Conservation (phyloP, 352 stramenopile genomes). For the Pythium sp. region DNA sequence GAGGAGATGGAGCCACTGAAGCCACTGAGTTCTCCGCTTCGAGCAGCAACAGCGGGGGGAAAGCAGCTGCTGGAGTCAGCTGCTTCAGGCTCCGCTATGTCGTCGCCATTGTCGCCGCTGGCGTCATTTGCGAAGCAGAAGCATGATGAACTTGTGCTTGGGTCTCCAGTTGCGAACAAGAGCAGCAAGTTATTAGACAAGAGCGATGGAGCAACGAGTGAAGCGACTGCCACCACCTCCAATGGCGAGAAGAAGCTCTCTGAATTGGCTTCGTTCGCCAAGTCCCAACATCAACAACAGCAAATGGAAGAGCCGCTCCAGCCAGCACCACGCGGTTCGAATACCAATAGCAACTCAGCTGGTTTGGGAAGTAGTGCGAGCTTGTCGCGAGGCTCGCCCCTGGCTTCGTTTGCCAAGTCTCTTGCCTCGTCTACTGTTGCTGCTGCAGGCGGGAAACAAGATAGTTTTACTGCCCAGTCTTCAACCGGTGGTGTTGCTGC, state of each 20-base stretch:
- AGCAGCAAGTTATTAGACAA: neutral
- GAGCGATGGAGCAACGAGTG: neutral
- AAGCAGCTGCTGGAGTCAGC: neutral
- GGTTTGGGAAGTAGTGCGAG: neutral
- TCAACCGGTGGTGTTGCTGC: neutral
- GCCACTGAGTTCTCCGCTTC: neutral
- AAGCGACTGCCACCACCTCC: neutral
- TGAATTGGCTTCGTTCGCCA: conserved; percentile 13
- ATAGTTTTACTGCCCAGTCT: neutral
- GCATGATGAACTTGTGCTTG: neutral
- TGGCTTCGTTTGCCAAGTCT: conserved; percentile 11
- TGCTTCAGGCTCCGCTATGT: neutral
- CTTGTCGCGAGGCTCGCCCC: neutral
- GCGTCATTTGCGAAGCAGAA: conserved; percentile 8
- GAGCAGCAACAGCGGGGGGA: neutral
- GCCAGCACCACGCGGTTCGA: neutral
- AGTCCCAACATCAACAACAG: conserved; percentile 1
- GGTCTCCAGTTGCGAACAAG: conserved; percentile 5
- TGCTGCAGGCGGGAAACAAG: neutral
- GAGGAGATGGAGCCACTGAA: conserved; percentile 10
- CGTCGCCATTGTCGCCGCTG: conserved; percentile 2
- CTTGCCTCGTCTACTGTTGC: neutral
- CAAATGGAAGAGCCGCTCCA: neutral
- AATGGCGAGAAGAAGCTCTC: conserved; percentile 4
- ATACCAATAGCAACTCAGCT: neutral